These are phyloP conservation scores for Pseudogymnoascus sp. DNA, from an alignment of 2,329 filamentous ascomycete genomes.

Conservation along the genomic window DNA sequence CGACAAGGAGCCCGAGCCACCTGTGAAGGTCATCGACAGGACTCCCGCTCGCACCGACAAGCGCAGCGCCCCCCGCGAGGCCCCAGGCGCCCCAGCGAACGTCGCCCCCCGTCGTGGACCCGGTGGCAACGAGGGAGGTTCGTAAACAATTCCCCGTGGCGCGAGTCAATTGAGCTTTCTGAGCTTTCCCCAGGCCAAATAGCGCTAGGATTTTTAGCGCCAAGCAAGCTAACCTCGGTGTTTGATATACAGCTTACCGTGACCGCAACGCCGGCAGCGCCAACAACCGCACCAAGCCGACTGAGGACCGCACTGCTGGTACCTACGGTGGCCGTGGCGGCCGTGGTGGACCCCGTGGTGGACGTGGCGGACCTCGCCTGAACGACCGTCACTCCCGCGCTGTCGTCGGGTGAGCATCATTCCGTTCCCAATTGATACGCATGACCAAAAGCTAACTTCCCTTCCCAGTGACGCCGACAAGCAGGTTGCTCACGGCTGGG, in stretches of 20 bases:
- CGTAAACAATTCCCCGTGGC: conserved; percentile 35
- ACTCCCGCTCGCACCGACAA: conserved; percentile 65
- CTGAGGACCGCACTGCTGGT: conserved; percentile 59
- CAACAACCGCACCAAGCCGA: conserved; percentile 75
- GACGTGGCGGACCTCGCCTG: conserved; percentile 16
- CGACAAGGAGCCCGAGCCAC: conserved; percentile 69
- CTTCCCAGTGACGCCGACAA: conserved; percentile 67
- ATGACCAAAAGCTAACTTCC: conserved; percentile 25
- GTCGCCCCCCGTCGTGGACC: conserved; percentile 45
- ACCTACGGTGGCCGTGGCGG: conserved; percentile 55
- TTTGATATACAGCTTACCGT: conserved; percentile 64
- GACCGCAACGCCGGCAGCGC: conserved; percentile 75
- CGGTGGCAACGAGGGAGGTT: conserved; percentile 82
- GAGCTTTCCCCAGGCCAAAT: conserved; percentile 1
- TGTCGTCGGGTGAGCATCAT: conserved; percentile 27
- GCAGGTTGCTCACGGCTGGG: conserved; percentile 86
- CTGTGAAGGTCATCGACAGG: conserved; percentile 87
- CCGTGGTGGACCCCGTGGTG: conserved; percentile 25
- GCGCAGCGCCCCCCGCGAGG: conserved; percentile 76
- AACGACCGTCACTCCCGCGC: conserved; percentile 34
- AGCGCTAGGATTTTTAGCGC: conserved; percentile 16
- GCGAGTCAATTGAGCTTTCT: conserved; percentile 17
- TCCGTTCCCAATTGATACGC: conserved; percentile 24
- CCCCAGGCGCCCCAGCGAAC: conserved; percentile 41
- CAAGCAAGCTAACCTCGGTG: conserved; percentile 15